A percentile compares a stretch with the other conserved stretches of the same genome.
These are phyloP conservation scores for Ustilago esculenta DNA, from an alignment of 1,284 basidiomycete genomes.

Conservation along the genomic window DNA sequence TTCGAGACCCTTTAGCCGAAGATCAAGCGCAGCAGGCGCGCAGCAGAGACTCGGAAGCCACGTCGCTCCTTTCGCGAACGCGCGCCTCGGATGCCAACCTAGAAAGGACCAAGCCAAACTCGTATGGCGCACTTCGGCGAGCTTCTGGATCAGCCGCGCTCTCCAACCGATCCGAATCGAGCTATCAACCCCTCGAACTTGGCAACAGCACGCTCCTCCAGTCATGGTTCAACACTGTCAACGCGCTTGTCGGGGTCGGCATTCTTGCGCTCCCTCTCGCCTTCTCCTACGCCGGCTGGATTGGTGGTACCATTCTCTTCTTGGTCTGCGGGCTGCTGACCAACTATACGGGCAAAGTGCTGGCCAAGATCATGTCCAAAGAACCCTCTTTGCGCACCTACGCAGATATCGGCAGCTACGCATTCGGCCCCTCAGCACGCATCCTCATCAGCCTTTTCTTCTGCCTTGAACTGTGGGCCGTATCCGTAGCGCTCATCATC, in stretches of 20 bases:
- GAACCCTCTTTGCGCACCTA: conserved; percentile 62
- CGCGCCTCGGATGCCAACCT: neutral
- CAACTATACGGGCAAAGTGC: conserved; percentile 65
- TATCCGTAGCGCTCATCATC: conserved; percentile 62
- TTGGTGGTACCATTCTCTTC: conserved; percentile 56
- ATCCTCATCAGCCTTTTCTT: conserved; percentile 61
- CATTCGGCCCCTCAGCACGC: conserved; percentile 59
- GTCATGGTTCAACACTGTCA: conserved; percentile 66
- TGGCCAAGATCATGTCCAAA: conserved; percentile 62
- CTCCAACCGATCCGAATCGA: conserved; percentile 17
- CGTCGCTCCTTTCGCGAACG: conserved; percentile 2
- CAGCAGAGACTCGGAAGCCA: conserved; percentile 15
- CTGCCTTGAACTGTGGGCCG: conserved; percentile 64
- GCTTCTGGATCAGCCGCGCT: conserved; percentile 20
- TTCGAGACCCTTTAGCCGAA: conserved; percentile 49
- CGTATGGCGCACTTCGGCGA: conserved; percentile 15
- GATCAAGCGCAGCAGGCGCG: conserved; percentile 3
- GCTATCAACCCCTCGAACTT: conserved; percentile 13
- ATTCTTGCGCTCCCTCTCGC: conserved; percentile 64
- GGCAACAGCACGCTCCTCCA: conserved; percentile 61
- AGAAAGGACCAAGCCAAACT: conserved; percentile 8
- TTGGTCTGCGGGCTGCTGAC: conserved; percentile 59
- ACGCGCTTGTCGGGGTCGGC: conserved; percentile 64
- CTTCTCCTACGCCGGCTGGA: conserved; percentile 59
- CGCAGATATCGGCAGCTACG: conserved; percentile 64